Conservation (phyloP, 2,329 filamentous ascomycete species). For the Arthrinium phaeospermum region DNA sequence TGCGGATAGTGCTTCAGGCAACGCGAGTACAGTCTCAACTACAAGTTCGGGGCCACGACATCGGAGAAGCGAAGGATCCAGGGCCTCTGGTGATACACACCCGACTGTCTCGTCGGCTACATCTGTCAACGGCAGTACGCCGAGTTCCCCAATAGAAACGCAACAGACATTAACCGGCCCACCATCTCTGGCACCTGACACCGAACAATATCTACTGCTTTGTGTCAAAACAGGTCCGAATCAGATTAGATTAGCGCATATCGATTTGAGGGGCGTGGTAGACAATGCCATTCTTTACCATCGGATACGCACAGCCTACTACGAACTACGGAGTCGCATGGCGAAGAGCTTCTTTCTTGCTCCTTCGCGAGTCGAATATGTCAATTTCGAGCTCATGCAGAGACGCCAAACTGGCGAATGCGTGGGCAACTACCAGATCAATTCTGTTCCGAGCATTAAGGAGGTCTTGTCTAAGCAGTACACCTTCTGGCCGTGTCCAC, state of each 20-base stretch:
- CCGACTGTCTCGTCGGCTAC: not conserved
- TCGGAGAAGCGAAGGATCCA: not conserved
- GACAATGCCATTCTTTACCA: not conserved
- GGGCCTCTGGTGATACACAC: not conserved
- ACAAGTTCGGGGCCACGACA: not conserved
- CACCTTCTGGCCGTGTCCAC: slow-evolving; percentile 27
- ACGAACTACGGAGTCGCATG: not conserved
- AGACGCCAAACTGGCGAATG: slow-evolving; percentile 27
- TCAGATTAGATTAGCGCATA: slow-evolving; percentile 25
- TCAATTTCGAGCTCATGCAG: slow-evolving; percentile 21
- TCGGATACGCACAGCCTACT: not conserved
- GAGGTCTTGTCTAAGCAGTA: slow-evolving; percentile 27
- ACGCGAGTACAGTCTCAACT: not conserved
- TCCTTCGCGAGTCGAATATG: not conserved
- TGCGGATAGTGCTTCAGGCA: not conserved
- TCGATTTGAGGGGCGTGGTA: slow-evolving; percentile 28
- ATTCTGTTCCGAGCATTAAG: slow-evolving; percentile 26
- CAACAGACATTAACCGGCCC: not conserved
- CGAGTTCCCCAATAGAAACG: not conserved
- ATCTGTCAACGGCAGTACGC: not conserved
- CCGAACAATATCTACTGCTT: slow-evolving; percentile 29
- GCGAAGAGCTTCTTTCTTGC: not conserved
- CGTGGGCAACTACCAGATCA: slow-evolving; percentile 27
- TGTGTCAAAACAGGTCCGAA: slow-evolving; percentile 27
- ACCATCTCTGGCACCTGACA: slow-evolving; percentile 22